A percentile compares a stretch with the other conserved stretches of the same genome.
phyloP scores from a whole-genome alignment of 495 filamentous ascomycete genomes.

The Aspergillus egyptiacus region DNA sequence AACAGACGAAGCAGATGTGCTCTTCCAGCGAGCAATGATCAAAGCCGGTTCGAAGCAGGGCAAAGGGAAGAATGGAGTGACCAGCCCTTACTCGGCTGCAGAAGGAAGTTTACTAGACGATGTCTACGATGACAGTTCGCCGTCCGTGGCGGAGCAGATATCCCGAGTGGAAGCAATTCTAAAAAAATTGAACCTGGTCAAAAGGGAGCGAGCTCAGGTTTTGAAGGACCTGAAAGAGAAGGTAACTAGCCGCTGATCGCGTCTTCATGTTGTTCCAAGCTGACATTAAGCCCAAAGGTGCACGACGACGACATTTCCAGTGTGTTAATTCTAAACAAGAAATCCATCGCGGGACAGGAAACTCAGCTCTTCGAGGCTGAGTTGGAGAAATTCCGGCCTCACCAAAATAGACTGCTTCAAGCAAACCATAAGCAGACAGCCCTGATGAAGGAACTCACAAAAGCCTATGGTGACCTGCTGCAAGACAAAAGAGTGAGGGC shows the following conservation, averaged over 20 bases:
- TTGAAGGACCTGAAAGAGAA: conserved; percentile 96
- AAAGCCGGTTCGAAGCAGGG: conserved; percentile 56
- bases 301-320: conserved; percentile 96
- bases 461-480: conserved; percentile 77
- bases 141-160: conserved; percentile 86
- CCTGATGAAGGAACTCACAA: conserved; percentile 90
- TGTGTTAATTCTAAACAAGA: conserved; percentile 94
- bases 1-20: conserved; percentile 77
- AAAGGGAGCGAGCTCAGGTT: conserved; percentile 82
- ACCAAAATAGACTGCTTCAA: conserved; percentile 85
- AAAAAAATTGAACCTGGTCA: conserved; percentile 85
- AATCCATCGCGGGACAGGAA: conserved; percentile 77
- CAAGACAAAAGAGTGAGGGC: conserved; percentile 91
- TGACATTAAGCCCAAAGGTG: conserved; percentile 48
- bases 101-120: conserved; percentile 84
- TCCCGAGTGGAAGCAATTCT: conserved; percentile 82
- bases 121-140: conserved; percentile 73
- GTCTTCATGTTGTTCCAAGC: neutral
- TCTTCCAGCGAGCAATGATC: conserved; percentile 80
- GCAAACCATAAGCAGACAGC: conserved; percentile 90
- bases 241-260: conserved; percentile 43
- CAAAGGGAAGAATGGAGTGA: conserved; percentile 55
- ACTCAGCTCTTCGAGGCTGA: conserved; percentile 86
- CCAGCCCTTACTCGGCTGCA: conserved; percentile 51
- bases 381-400: conserved; percentile 91